Evolutionary conservation across 495 filamentous ascomycete genomes (phyloP).

Genomic region (Rhizodiscina lignyota): DNA sequence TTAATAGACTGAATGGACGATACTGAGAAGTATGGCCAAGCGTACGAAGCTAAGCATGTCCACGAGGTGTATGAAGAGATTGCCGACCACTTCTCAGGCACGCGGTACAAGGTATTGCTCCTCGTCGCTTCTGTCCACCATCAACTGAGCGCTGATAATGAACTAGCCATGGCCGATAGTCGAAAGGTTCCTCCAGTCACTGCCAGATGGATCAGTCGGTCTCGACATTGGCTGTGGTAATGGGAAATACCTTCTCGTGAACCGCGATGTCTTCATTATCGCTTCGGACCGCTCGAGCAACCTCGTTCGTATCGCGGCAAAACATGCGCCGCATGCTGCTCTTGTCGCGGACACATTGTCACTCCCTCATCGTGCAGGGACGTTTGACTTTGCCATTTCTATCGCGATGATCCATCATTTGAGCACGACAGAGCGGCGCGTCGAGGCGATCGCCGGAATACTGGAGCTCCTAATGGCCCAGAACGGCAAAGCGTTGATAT

Average conservation of each 20-base stretch:
- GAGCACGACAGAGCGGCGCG: constrained; percentile 59
- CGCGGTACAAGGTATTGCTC: constrained; percentile 64
- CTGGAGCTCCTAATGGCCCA: constrained; percentile 42
- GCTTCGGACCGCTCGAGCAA: constrained; percentile 74
- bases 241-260: constrained; percentile 82
- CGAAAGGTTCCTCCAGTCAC: constrained; percentile 53
- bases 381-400: constrained; percentile 86
- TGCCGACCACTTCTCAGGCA: constrained; percentile 85
- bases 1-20: too few relatives aligned
- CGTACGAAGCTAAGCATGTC: constrained; percentile 73
- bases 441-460: constrained; percentile 55
- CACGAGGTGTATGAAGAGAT: constrained; percentile 91
- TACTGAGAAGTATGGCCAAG: constrained; percentile 14
- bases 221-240: constrained; percentile 92
- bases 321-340: constrained; percentile 39
- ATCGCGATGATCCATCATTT: constrained; percentile 93
- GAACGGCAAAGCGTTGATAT: constrained; percentile 57
- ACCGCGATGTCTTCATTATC: constrained; percentile 62
- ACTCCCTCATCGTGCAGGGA: constrained; percentile 48
- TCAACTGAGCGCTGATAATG: not conserved
- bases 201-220: constrained; percentile 59
- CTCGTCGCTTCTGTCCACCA: not conserved
- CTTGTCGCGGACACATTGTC: constrained; percentile 55
- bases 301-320: constrained; percentile 54
- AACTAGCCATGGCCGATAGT: constrained; percentile 81